Conservation (phyloP, 139 green algal species). For the Klebsormidium nitens region DNA sequence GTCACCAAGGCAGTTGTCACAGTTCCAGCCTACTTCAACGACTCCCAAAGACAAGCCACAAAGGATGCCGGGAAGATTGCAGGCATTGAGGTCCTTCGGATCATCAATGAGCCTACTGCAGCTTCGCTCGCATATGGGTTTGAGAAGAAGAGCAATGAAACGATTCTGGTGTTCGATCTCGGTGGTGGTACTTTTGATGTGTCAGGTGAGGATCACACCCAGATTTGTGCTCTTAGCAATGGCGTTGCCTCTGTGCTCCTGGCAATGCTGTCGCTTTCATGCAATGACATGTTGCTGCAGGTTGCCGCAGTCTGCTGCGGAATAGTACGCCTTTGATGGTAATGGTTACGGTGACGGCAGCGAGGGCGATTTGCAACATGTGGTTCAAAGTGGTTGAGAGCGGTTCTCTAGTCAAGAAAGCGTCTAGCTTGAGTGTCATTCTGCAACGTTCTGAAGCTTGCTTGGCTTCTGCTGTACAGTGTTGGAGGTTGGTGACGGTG, state of each 20-base stretch:
- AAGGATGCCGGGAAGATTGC: constrained; percentile 91
- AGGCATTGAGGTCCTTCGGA: constrained; percentile 95
- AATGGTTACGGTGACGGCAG: too few relatives aligned
- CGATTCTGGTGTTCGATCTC: constrained; percentile 98
- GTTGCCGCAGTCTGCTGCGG: too few relatives aligned
- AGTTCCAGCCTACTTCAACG: constrained; percentile 99
- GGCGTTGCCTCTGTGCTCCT: constrained; percentile 35
- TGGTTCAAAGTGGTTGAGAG: too few relatives aligned
- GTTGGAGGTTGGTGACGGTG: constrained; percentile 90
- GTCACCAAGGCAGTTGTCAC: constrained; percentile 96
- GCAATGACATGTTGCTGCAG: too few relatives aligned
- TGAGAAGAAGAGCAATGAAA: constrained; percentile 97
- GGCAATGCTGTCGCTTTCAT: too few relatives aligned
- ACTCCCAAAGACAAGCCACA: constrained; percentile 90
- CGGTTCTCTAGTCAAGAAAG: too few relatives aligned
- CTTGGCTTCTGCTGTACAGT: constrained; percentile 8
- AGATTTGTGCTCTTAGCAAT: too few relatives aligned
- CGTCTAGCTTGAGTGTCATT: too few relatives aligned
- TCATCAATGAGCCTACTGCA: constrained; percentile 99
- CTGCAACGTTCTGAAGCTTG: too few relatives aligned
- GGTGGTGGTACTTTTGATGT: constrained; percentile 99
- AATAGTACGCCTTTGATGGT: too few relatives aligned
- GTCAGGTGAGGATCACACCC: constrained; percentile 63
- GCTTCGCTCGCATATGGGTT: constrained; percentile 96
- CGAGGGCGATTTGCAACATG: too few relatives aligned